Conservation (phyloP, 1,139 yeast genomes). For the Arxiozyma slooffiae region DNA sequence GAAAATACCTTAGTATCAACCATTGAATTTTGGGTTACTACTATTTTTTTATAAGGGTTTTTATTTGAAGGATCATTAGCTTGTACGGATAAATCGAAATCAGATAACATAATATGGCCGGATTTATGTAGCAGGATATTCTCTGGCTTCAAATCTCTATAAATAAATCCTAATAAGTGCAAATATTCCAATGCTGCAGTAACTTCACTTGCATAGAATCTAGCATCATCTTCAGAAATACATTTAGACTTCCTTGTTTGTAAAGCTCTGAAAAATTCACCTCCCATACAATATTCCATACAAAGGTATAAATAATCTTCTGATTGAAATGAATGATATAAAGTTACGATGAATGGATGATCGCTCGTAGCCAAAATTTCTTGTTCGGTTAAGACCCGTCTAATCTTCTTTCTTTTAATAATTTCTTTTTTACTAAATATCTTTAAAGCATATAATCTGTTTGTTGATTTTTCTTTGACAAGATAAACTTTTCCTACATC, state of each 20-base stretch:
- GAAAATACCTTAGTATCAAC: slow-evolving; percentile 90
- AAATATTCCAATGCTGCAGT: slow-evolving; percentile 93
- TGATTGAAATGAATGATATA: slow-evolving; percentile 93
- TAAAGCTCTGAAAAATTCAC: slow-evolving; percentile 92
- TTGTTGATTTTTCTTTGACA: slow-evolving; percentile 70
- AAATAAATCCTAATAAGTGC: slow-evolving; percentile 92
- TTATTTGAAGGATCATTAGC: slow-evolving; percentile 61
- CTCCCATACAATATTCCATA: slow-evolving; percentile 99
- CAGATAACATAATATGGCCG: slow-evolving; percentile 96
- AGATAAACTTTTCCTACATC: slow-evolving; percentile 95
- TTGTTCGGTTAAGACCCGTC: slow-evolving; percentile 91
- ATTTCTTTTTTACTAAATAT: slow-evolving; percentile 83
- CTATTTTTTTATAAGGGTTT: slow-evolving; percentile 7
- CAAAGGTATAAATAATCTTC: slow-evolving; percentile 88
- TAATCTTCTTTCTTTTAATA: slow-evolving; percentile 89
- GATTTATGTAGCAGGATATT: slow-evolving; percentile 87
- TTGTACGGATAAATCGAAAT: slow-evolving; percentile 90
- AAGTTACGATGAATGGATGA: slow-evolving; percentile 93
- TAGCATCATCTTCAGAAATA: slow-evolving; percentile 78
- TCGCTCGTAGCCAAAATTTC: slow-evolving; percentile 90
- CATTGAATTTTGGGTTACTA: slow-evolving; percentile 15
- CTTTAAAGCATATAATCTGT: slow-evolving; percentile 83
- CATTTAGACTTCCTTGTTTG: slow-evolving; percentile 86
- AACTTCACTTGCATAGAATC: slow-evolving; percentile 93
- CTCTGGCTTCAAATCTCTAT: slow-evolving; percentile 91